Evolutionary conservation across 1,284 basidiomycete genomes (phyloP), one percentile per base, ranked within the genome.

Genomic region (Thelephora terrestris): DNA sequence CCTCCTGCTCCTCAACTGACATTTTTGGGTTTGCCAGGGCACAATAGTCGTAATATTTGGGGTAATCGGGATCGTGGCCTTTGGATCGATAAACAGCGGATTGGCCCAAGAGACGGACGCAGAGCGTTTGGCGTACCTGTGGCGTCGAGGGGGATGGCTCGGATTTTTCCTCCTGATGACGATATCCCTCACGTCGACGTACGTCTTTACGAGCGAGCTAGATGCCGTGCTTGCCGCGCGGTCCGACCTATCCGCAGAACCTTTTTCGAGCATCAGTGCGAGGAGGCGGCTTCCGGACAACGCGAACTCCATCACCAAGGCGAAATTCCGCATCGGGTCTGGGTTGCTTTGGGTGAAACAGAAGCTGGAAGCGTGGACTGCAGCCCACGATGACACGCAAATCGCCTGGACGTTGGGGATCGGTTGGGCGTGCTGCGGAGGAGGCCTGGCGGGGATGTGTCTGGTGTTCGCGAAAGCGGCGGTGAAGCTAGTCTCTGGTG

Each of bases 381-480:
- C 76, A 18, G 71, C 82, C 4, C 83, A 88, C 53, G 82, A 86
- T 55, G 92, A 96, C 58, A 83, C 78, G 55, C 79, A 83, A 42
- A 70, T 96, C 43, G 81, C 82, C 4, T 95, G 91, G 86, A 82
- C 89, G 14, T 74, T 93, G 43, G 93, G 92, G 5, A 88, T 96
- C 45, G 85, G 84, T 0, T 97, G 92, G 92, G 86, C 90, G 2
- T 91, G 90, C 50, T 82, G 81, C 47, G 92, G 92, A 25, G 93
- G 93, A 6, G 82, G 88, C 29, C 70, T 97, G 27, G 91, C 91
- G 1, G 93, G 93, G 2, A 82, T 84, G 38, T 86, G 81, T 65
- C 71, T 97, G 45, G 89, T 97, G 2, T 94, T 96, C 60, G 91
- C 93, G 1, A 95, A 95, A 64, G 88, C 86, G 29, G 78, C 77